Conservation (phyloP, 306 rosid genomes). For the Cicer bijugum region DNA sequence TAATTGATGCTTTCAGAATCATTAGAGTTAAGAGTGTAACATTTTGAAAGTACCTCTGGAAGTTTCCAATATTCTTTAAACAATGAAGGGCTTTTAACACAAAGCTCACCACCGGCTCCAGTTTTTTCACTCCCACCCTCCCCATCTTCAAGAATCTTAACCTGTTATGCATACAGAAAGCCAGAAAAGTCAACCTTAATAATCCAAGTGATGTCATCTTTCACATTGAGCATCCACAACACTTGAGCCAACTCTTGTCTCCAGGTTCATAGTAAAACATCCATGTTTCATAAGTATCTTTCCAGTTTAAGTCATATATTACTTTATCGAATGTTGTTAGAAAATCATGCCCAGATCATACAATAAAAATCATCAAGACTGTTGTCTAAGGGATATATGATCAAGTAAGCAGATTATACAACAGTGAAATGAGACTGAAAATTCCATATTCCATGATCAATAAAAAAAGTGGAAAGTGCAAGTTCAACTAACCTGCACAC, state of each 20-base stretch:
- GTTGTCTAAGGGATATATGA: constrained; percentile 3
- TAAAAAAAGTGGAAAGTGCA: constrained; percentile 13
- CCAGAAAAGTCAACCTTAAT: constrained; percentile 9
- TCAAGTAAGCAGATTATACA: constrained; percentile 22
- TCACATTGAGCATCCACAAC: not conserved
- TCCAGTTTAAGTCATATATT: no score
- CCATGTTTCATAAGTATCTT: no score
- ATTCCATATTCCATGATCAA: constrained; percentile 1
- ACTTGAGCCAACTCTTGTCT: no score
- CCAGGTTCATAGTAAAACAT: no score
- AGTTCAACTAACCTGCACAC: constrained; percentile 74
- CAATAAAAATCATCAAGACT: constrained; percentile 28
- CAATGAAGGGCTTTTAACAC: constrained; percentile 76
- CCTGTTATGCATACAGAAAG: constrained; percentile 52
- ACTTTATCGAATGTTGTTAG: constrained; percentile 13
- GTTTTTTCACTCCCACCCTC: constrained; percentile 43
- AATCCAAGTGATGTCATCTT: constrained; percentile 26
- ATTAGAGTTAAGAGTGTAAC: constrained; percentile 28
- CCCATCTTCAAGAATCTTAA: constrained; percentile 64
- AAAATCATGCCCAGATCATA: constrained; percentile 18
- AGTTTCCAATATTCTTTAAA: constrained; percentile 91
- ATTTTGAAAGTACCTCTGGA: constrained; percentile 69
- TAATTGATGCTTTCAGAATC: constrained; percentile 21
- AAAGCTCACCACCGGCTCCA: constrained; percentile 83
- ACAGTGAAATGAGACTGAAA: constrained; percentile 27